Percentiles rank a stretch among this genome's conserved stretches.
phyloP scores from a whole-genome alignment of 2,329 filamentous ascomycete genomes.

The Akanthomyces muscarius region DNA sequence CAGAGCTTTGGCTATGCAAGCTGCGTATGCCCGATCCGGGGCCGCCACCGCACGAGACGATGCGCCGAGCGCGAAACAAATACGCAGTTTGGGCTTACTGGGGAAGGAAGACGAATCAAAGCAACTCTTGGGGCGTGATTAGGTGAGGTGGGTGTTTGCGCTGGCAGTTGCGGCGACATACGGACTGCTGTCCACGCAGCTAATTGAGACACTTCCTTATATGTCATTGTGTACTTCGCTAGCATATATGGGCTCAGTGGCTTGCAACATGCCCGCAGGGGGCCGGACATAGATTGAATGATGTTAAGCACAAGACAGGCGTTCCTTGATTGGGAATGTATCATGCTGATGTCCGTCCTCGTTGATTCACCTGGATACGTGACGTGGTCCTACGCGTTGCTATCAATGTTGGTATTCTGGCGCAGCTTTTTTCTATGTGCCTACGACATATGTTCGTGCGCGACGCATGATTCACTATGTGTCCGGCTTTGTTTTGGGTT shows the following conservation, averaged over 20 bases:
- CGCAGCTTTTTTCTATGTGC: no score
- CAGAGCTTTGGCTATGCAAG: slow-evolving; percentile 73
- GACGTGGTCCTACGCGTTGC: no score
- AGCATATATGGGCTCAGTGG: background rate
- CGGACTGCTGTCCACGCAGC: background rate
- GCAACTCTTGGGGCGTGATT: slow-evolving; percentile 44
- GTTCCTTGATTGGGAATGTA: background rate
- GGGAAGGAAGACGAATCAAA: slow-evolving; percentile 78
- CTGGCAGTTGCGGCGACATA: background rate
- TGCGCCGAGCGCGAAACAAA: slow-evolving; percentile 77
- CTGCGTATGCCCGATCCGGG: slow-evolving; percentile 78
- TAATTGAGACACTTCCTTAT: background rate
- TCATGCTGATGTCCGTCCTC: no score
- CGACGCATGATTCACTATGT: no score
- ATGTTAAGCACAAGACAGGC: no score
- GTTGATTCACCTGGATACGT: no score
- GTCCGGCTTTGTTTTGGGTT: no score
- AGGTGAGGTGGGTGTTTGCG: background rate
- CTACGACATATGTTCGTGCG: no score
- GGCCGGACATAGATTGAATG: background rate
- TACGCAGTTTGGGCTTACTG: slow-evolving; percentile 79
- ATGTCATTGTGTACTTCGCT: background rate
- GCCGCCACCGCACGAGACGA: slow-evolving; percentile 72
- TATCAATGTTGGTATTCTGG: no score
- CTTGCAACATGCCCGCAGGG: background rate